Evolutionary conservation across 345 rosid species (phyloP).

Genomic region (Salix suchowensis): DNA sequence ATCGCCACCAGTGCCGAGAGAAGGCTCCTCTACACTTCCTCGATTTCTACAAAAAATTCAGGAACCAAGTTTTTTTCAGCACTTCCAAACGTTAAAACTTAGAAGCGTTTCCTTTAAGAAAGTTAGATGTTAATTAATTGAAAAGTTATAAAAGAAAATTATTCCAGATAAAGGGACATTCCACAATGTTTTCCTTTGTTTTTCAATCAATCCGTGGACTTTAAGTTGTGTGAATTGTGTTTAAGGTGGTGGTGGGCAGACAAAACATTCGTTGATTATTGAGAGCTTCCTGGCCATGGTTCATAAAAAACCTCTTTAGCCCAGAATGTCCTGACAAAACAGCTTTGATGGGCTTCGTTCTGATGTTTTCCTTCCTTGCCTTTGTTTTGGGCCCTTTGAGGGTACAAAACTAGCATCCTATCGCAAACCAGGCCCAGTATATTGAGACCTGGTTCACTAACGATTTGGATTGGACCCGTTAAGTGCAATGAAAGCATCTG

Average conservation of each 20-base stretch:
- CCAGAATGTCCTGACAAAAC: background rate
- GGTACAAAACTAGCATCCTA: rapidly evolving
- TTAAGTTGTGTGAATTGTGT: too few relatives aligned
- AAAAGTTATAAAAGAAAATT: too few relatives aligned
- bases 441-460: background rate
- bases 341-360: background rate
- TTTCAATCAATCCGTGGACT: too few relatives aligned
- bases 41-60: too few relatives aligned
- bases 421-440: background rate
- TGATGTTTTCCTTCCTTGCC: background rate
- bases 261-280: background rate
- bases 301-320: background rate
- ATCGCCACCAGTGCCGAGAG: too few relatives aligned
- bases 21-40: too few relatives aligned
- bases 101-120: too few relatives aligned
- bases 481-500: background rate
- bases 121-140: too few relatives aligned
- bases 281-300: background rate
- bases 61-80: too few relatives aligned
- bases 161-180: too few relatives aligned
- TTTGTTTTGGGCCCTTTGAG: background rate
- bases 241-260: background rate
- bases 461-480: background rate
- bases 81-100: too few relatives aligned
- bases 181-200: too few relatives aligned